phyloP scores from a whole-genome alignment of 768 basidiomycete genomes.

The Tylopilus balloui region DNA sequence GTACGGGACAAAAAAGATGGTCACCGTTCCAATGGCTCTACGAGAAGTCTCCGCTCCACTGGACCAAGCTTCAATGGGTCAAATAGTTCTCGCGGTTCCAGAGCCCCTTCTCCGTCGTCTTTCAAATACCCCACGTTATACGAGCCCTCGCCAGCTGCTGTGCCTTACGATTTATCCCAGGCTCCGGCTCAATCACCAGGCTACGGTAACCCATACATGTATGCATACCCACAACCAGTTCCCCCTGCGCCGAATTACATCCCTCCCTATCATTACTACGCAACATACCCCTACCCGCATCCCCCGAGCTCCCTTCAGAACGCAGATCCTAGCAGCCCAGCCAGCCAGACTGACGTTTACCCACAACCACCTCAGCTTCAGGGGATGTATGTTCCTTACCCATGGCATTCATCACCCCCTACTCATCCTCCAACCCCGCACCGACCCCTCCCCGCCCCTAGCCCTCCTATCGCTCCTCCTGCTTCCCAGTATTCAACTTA shows the following conservation, averaged over 20 bases:
- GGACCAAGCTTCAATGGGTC: conserved; percentile 50
- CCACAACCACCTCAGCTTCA: conserved; percentile 30
- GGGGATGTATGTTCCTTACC: conserved; percentile 28
- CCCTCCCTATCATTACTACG: conserved; percentile 38
- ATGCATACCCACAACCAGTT: conserved; percentile 40
- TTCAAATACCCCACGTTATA: conserved; percentile 73
- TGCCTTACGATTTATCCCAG: conserved; percentile 31
- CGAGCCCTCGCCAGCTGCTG: conserved; percentile 44
- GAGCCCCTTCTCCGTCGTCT: conserved; percentile 67
- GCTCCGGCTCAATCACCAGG: conserved; percentile 27
- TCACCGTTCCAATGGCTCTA: conserved; percentile 52
- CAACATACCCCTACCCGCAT: conserved; percentile 50
- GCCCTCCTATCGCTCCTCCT: conserved; percentile 28
- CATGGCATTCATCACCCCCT: conserved; percentile 34
- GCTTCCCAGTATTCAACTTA: conserved; percentile 31
- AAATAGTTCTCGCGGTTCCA: conserved; percentile 63
- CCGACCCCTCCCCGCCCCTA: conserved; percentile 32
- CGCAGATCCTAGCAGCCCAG: conserved; percentile 31
- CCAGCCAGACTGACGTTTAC: conserved; percentile 31
- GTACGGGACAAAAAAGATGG: conserved; percentile 54
- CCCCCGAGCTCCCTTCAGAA: conserved; percentile 40
- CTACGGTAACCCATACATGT: conserved; percentile 33
- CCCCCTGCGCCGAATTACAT: conserved; percentile 38
- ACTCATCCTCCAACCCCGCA: conserved; percentile 42
- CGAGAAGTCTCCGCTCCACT: conserved; percentile 54